These are phyloP conservation scores for Orbilia oligospora DNA, from an alignment of 2,329 filamentous ascomycete species.

Conservation along the genomic window DNA sequence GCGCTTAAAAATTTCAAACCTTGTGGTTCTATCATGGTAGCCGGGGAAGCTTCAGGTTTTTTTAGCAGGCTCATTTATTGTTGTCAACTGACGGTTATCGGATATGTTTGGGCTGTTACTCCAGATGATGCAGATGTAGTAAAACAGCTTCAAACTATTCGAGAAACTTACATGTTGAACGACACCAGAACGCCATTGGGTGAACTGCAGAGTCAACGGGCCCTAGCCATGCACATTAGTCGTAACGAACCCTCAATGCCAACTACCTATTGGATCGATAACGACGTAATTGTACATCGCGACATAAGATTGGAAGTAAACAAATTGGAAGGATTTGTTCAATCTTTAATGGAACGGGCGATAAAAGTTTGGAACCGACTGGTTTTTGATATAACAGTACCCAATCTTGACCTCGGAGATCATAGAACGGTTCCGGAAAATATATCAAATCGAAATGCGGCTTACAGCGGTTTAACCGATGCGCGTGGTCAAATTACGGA, in stretches of 20 bases:
- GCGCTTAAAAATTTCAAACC: neutral
- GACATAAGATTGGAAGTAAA: constrained; percentile 25
- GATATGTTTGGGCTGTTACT: neutral
- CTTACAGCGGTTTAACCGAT: constrained; percentile 20
- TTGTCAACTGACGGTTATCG: constrained; percentile 11
- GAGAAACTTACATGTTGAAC: constrained; percentile 12
- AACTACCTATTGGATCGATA: constrained; percentile 17
- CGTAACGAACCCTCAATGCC: neutral
- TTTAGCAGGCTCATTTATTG: constrained; percentile 24
- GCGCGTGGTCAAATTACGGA: neutral
- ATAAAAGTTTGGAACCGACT: constrained; percentile 6
- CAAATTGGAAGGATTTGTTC: constrained; percentile 21
- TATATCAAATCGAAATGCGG: neutral
- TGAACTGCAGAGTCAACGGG: constrained; percentile 3
- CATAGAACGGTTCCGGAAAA: constrained; percentile 2
- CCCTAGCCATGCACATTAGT: constrained; percentile 4
- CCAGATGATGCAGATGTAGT: neutral
- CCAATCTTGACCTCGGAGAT: constrained; percentile 13
- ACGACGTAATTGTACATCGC: neutral
- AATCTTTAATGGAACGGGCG: constrained; percentile 13
- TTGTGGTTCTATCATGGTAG: neutral
- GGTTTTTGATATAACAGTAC: constrained; percentile 19
- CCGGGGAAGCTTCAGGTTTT: neutral
- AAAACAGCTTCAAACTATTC: neutral
- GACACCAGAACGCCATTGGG: neutral